Percentiles rank a stretch among this genome's conserved stretches.
Evolutionary conservation across 2,329 filamentous ascomycete species (phyloP).

Genomic region (Claviceps arundinis): DNA sequence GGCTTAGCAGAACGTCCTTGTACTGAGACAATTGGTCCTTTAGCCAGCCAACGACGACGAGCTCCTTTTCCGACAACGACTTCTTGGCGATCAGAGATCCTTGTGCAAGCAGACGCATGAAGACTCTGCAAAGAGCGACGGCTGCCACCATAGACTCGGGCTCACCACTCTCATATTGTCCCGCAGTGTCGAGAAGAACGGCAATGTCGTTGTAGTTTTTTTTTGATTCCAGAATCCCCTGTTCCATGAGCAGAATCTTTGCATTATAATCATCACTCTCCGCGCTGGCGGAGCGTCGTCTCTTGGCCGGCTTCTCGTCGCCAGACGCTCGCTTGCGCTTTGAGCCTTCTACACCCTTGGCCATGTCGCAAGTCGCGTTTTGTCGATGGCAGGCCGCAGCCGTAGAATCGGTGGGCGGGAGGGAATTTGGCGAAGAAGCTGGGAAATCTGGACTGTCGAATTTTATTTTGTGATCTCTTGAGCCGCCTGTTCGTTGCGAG

Average conservation of each 20-base stretch:
- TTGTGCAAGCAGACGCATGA: conserved; percentile 64
- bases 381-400: neutral
- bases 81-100: conserved; percentile 56
- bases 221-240: conserved; percentile 69
- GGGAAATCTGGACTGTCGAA: neutral
- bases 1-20: conserved; percentile 44
- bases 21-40: conserved; percentile 63
- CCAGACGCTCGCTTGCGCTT: conserved; percentile 40
- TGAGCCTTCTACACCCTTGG: conserved; percentile 11
- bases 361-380: conserved; percentile 13
- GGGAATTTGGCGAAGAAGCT: too few species aligned
- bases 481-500: neutral
- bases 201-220: conserved; percentile 89
- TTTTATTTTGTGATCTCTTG: neutral
- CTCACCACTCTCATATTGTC: conserved; percentile 32
- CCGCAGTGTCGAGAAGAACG: conserved; percentile 47
- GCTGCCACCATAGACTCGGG: conserved; percentile 52
- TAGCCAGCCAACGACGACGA: conserved; percentile 64
- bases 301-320: conserved; percentile 35
- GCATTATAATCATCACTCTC: conserved; percentile 42
- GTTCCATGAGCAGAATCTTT: conserved; percentile 62
- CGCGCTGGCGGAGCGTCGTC: conserved; percentile 32
- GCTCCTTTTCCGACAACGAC: conserved; percentile 57
- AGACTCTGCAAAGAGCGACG: conserved; percentile 75
- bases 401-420: neutral